phyloP scores from a whole-genome alignment of 345 rosid species.

The Triadica sebifera region DNA sequence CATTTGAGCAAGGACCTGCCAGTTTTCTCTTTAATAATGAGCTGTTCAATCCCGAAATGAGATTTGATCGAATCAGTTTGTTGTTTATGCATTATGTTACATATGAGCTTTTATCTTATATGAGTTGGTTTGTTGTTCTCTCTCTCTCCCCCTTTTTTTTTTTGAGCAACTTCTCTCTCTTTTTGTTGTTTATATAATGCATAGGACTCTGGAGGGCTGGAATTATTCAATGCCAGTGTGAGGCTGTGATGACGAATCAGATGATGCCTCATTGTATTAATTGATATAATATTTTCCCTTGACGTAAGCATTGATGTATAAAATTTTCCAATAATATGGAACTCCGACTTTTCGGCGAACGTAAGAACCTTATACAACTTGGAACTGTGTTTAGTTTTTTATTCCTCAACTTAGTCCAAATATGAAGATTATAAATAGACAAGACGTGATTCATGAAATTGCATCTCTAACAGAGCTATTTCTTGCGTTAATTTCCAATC shows the following conservation, averaged over 20 bases:
- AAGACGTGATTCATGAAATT: not conserved
- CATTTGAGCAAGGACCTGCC: not conserved
- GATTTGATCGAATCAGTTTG: not conserved
- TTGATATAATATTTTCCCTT: not conserved
- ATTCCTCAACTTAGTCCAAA: not conserved
- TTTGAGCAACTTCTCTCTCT: too few species aligned
- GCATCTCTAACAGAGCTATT: not conserved
- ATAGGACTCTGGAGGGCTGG: not conserved
- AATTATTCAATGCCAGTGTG: not conserved
- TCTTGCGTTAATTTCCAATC: not conserved
- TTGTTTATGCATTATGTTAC: not conserved
- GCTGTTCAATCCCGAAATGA: not conserved
- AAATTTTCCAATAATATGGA: not conserved
- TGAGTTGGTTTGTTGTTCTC: not conserved
- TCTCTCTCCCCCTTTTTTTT: not conserved
- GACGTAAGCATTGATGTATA: conserved; percentile 4
- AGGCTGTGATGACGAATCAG: conserved; percentile 9
- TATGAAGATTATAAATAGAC: not conserved
- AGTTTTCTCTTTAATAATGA: not conserved
- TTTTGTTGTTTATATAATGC: too few species aligned
- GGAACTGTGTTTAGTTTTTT: not conserved
- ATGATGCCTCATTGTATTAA: not conserved
- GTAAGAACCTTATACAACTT: not conserved
- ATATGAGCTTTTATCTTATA: too few species aligned
- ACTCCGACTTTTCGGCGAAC: not conserved